phyloP scores from a whole-genome alignment of 768 basidiomycete species.

The Russula earlei region DNA sequence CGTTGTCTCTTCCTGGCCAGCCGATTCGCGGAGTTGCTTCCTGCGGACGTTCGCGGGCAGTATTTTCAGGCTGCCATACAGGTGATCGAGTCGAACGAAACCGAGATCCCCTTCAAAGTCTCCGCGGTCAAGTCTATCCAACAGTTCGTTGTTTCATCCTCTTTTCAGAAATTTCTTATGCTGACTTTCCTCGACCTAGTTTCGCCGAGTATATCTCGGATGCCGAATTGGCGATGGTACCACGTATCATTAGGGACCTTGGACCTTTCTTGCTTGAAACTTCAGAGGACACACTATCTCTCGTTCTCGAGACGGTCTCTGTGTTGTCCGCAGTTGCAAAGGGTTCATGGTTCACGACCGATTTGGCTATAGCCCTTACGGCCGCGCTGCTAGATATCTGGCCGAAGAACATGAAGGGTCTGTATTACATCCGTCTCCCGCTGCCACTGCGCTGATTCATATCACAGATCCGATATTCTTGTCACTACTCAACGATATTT shows the following conservation, averaged over 20 bases:
- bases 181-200: slow-evolving; percentile 31
- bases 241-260: slow-evolving; percentile 69
- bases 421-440: slow-evolving; percentile 6
- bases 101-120: slow-evolving; percentile 82
- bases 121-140: slow-evolving; percentile 90
- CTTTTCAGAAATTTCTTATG: neutral
- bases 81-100: slow-evolving; percentile 65
- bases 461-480: slow-evolving; percentile 71
- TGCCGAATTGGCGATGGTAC: slow-evolving; percentile 52
- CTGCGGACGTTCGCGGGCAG: slow-evolving; percentile 63
- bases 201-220: slow-evolving; percentile 62
- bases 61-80: slow-evolving; percentile 84
- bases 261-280: slow-evolving; percentile 74
- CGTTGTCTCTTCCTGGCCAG: slow-evolving; percentile 92
- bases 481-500: slow-evolving; percentile 9
- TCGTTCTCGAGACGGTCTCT: slow-evolving; percentile 79
- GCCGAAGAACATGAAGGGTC: slow-evolving; percentile 82
- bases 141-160: slow-evolving; percentile 49
- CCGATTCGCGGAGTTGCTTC: slow-evolving; percentile 70
- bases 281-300: slow-evolving; percentile 79
- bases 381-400: slow-evolving; percentile 69
- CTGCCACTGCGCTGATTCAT: neutral
- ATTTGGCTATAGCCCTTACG: slow-evolving; percentile 58
- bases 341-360: slow-evolving; percentile 60
- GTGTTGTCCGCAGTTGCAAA: slow-evolving; percentile 68